Percentiles rank a stretch among this genome's conserved stretches.
Conservation (phyloP, 257 asterid genomes). For the Mitragyna speciosa region DNA sequence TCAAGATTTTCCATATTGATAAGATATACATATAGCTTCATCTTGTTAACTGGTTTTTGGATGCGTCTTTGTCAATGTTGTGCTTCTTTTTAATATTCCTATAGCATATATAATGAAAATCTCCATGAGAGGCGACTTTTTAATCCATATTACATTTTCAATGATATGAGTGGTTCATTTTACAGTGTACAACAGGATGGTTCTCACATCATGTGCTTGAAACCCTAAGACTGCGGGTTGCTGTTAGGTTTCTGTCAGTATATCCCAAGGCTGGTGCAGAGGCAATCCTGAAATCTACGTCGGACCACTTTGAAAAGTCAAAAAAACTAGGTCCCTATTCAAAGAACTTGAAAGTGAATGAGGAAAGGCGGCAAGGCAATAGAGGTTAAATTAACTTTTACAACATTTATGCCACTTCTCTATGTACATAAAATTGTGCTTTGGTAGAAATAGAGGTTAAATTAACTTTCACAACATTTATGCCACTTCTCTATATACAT, state of each 20-base stretch:
- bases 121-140: not conserved
- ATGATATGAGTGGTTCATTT: slow-evolving; percentile 21
- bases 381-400: slow-evolving; percentile 38
- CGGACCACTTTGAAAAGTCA: slow-evolving; percentile 67
- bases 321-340: slow-evolving; percentile 42
- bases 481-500: not conserved
- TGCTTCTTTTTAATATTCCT: not conserved
- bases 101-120: not conserved
- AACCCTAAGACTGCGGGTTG: slow-evolving; percentile 64
- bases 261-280: slow-evolving; percentile 74
- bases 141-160: slow-evolving; percentile 9
- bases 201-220: slow-evolving; percentile 57
- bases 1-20: not conserved
- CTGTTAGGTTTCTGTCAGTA: slow-evolving; percentile 75
- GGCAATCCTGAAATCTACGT: slow-evolving; percentile 52
- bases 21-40: not conserved
- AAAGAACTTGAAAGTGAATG: slow-evolving; percentile 47
- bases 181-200: slow-evolving; percentile 83
- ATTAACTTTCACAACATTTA: not conserved
- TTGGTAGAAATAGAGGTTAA: slow-evolving; percentile 41
- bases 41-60: not conserved
- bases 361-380: slow-evolving; percentile 46
- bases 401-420: not conserved
- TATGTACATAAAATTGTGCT: not conserved
- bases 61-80: not conserved